Percentiles rank a stretch among this genome's conserved stretches.
phyloP scores from a whole-genome alignment of 2,329 filamentous ascomycete species.

The Claviceps pusilla region DNA sequence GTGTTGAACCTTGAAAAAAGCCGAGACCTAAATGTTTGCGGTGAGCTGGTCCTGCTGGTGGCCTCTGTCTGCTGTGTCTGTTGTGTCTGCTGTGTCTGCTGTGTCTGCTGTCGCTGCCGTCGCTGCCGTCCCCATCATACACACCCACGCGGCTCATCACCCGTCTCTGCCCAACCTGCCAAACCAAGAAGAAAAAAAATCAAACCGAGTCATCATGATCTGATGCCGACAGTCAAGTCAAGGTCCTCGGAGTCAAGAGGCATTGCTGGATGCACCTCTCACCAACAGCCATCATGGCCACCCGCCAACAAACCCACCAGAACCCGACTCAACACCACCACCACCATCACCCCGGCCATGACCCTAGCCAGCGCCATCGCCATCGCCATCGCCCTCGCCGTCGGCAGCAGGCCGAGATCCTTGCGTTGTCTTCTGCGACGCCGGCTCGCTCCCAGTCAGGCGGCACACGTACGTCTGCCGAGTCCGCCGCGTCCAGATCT shows the following conservation, averaged over 20 bases:
- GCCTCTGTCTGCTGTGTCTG: neutral
- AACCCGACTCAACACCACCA: neutral
- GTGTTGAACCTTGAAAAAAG: too few relatives aligned
- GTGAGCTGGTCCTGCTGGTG: too few relatives aligned
- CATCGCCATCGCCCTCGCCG: neutral
- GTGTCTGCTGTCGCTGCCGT: neutral
- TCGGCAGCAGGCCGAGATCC: neutral
- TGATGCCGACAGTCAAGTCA: neutral
- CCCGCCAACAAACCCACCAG: neutral
- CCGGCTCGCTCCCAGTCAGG: neutral
- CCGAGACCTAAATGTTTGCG: too few relatives aligned
- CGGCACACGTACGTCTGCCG: neutral
- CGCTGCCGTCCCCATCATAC: neutral
- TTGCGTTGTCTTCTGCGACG: neutral
- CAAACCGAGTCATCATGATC: neutral
- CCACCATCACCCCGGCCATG: neutral
- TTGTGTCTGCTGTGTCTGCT: neutral
- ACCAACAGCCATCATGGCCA: neutral
- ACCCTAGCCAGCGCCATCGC: neutral
- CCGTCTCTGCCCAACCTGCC: neutral
- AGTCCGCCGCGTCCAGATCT: neutral
- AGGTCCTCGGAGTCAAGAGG: neutral
- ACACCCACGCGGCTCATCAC: neutral
- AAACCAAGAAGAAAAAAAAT: neutral
- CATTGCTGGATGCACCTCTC: neutral